Conservation (phyloP, 2,329 filamentous ascomycete species). For the Pseudocercospora pini-densiflorae region DNA sequence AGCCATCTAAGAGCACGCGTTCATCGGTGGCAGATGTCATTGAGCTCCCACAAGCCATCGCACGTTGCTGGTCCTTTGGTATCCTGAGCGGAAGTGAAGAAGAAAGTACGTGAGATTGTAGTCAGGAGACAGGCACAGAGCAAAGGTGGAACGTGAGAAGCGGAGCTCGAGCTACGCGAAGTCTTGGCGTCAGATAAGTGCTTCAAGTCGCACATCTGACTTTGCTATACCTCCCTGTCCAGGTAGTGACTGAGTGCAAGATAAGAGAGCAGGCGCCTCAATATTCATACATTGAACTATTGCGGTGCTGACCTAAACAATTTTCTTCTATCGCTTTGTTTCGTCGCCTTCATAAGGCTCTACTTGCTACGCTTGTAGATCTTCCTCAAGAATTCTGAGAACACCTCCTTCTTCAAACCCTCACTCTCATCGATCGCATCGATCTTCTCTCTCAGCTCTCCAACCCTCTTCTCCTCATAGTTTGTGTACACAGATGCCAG, state of each 20-base stretch:
- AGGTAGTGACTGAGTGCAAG: too few species aligned
- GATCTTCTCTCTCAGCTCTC: slow-evolving; percentile 78
- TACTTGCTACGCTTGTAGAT: slow-evolving; percentile 99
- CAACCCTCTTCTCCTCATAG: slow-evolving; percentile 86
- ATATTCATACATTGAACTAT: too few species aligned
- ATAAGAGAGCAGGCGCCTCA: too few species aligned
- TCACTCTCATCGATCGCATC: slow-evolving; percentile 79
- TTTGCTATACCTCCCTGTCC: too few species aligned
- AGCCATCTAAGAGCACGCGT: not conserved
- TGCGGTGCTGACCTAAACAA: too few species aligned
- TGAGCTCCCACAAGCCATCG: not conserved
- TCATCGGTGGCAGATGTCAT: not conserved
- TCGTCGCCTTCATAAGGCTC: not conserved
- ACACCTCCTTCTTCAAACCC: slow-evolving; percentile 87
- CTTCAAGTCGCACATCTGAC: too few species aligned
- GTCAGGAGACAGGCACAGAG: not conserved
- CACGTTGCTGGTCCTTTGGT: not conserved
- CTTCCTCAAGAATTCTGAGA: slow-evolving; percentile 89
- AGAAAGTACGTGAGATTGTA: not conserved
- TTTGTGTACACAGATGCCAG: slow-evolving; percentile 82
- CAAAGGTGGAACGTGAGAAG: not conserved
- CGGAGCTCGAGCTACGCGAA: not conserved
- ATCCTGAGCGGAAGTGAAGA: not conserved
- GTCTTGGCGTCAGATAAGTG: not conserved
- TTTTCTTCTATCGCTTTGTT: not conserved